Evolutionary conservation across 2,329 filamentous ascomycete genomes (phyloP), one percentile per base, ranked within the genome.

Genomic region (Pseudogymnoascus sp.): DNA sequence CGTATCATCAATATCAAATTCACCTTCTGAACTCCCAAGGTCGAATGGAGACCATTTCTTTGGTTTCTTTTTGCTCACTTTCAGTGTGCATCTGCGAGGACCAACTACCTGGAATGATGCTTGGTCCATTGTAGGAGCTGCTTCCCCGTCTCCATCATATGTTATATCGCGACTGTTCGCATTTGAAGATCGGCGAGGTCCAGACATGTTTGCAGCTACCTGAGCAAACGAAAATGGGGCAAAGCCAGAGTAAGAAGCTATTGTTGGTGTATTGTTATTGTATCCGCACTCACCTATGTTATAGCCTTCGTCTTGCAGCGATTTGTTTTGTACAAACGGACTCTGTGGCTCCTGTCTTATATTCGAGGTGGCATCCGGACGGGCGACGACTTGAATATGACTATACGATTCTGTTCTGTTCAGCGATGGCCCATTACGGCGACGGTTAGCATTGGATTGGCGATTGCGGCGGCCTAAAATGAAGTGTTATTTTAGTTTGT

Each of bases 31-130:
- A 18, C 50, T 11, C 8, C 50, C 50, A 56, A 56, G 50, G 50
- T 56, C 50, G n/a, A 56, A 56, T 34, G 50, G 50, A 56, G 28
- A 56, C 50, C 50, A 56, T 34, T 56, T 56, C 50, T 56, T 56
- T 5, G 28, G 28, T 56, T 56, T 56, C 50, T 56, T 56, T 12
- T 36, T 53, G 46, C 23, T 56, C 50, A 10, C 28, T 21, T 56
- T 56, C 16, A 56, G 28, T 21, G 50, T 56, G 14, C 50, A 56
- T 56, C 28, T 16, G 28, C 50, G 50, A 18, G 50, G 50, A 14
- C 28, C 50, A 56, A 7, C 28, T 56, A 12, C 28, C 34, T 18
- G 28, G 50, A 34, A 10, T 21, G 50, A 11, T 18, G 50, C 50
- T 3, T 56, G 50, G n/a, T 34, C 50, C 7, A 14, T 14, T 56